Base-by-base conservation (phyloP, 2,329 filamentous ascomycete genomes). In the Plenodomus tracheiphilus region DNA sequence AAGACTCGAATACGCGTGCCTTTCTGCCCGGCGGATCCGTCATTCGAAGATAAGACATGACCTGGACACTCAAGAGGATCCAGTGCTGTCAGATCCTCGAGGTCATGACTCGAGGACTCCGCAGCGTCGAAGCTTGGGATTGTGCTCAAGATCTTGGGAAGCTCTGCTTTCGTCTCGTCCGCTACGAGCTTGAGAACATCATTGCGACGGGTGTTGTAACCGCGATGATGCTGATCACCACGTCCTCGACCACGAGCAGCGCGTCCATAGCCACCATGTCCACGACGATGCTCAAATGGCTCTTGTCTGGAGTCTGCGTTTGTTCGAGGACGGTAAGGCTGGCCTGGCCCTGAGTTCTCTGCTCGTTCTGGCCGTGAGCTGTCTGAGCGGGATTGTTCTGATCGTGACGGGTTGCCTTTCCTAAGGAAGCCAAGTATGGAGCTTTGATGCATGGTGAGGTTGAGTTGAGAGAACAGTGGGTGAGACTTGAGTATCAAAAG, bases 1-100 rank as follows among this genome's bases (percentile, higher is more conserved):
- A 62, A 54, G 17, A 72, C 68, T 18, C 54, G 54, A 35, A 70
- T 69, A 2, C 61, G 50, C 8, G 68, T 64, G 28, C 62, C 63
- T 20, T 54, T 58, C 28, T 39, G 43, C n/a, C 60, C 59, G 8
- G 56, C 50, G 13, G 59, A 43, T 9, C 32, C 37, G 25, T 65
- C 61, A 5, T 21, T 41, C 5, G 22, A 40, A 16, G 51, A 52
- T 15, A 67, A 50, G 4, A 19, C 38, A 38, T 56, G 51, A 15
- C 58, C 54, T 4, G 68, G 68, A 37, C 66, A 70, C 3, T 60
- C 32, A 5, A 52, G 42, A 2, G 54, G 42, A 7, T 62, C 45
- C 1, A 69, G 58, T 6, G 51, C 44, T 13, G 40, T 21, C 1
- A 62, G 39, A 10, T 62, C 46, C n/a, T 48, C 48, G 11, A 68